A percentile compares a stretch with the other conserved stretches of the same genome.
These are phyloP conservation scores for Kodamaea sagamina DNA, from an alignment of 805 yeast genomes.

Conservation along the genomic window DNA sequence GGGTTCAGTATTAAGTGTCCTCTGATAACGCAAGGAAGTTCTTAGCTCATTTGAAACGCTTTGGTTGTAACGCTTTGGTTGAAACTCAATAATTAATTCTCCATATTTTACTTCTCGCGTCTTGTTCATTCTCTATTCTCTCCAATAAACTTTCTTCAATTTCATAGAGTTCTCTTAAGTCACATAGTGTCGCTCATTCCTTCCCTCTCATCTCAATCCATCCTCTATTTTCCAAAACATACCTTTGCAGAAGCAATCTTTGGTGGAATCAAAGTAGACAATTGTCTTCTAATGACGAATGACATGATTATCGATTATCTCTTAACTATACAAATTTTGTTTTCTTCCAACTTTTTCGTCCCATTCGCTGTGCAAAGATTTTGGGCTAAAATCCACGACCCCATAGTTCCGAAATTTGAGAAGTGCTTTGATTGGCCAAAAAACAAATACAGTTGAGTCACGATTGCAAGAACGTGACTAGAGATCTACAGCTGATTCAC, in stretches of 20 bases:
- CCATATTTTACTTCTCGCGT: too few species aligned
- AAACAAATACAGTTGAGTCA: background rate
- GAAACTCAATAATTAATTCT: too few species aligned
- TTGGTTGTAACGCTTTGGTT: too few species aligned
- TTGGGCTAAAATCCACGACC: slow-evolving; percentile 10
- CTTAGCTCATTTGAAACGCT: too few species aligned
- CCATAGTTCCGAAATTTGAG: slow-evolving; percentile 1
- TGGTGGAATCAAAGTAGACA: slow-evolving; percentile 97
- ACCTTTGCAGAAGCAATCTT: slow-evolving; percentile 95
- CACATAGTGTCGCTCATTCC: too few species aligned
- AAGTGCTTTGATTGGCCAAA: slow-evolving; percentile 9
- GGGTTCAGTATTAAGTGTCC: too few species aligned
- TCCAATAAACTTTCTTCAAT: too few species aligned
- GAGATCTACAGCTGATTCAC: background rate
- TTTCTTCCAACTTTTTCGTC: slow-evolving; percentile 17
- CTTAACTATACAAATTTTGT: slow-evolving; percentile 13
- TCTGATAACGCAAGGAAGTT: too few species aligned
- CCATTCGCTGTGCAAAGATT: slow-evolving; percentile 5
- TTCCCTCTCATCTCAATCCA: too few species aligned
- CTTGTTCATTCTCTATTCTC: too few species aligned
- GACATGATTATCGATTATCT: slow-evolving; percentile 51
- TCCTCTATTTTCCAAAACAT: slow-evolving; percentile 2
- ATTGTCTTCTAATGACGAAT: slow-evolving; percentile 84
- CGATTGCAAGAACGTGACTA: background rate
- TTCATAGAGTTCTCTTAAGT: too few species aligned